Evolutionary conservation across 495 filamentous ascomycete genomes (phyloP), one percentile per base, ranked within the genome.

Genomic region (Podospora pseudocomata): DNA sequence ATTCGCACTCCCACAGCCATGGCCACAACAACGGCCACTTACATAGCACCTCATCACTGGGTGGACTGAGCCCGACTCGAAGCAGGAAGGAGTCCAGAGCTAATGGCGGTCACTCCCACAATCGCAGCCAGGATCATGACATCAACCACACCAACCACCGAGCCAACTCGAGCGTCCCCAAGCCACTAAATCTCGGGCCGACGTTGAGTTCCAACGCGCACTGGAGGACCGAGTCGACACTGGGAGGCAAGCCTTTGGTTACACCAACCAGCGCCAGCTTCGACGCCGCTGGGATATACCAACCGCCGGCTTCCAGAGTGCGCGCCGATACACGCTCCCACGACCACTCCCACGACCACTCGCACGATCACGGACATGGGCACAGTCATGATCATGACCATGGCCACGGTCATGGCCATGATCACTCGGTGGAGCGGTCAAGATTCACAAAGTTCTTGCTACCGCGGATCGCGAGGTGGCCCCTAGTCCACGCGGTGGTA

Each of bases 401-500:
- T 68, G 44, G 67, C 30, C 65, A 75, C 27, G 69, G 70, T n/a
- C 71, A 80, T 65, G 53, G 67, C 30, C 71, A 79, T 70, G 39
- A 67, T 67, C 67, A 80, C 62, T 65, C 66, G 39, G 72, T 74
- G 66, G 69, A 79, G 72, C 73, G 83, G 23, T 91, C 90, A 5
- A 81, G 72, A 67, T 79, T 93, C 61, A 91, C 91, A 20, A 86
- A 82, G 16, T 83, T 90, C 56, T 75, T 97, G 20, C 80, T 96
- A 23, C 84, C 80, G 0, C 81, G 83, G 49, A 88, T 88, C 19
- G 83, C 90, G 65, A 82, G 81, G 30, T 94, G 88, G 78, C 92
- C 93, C 3, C 76, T 98, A 16, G 68, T 97, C 16, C 88, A 96
- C 67, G 89, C 92, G 66, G 93, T 99, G 67, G 78, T 99, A 67